Evolutionary conservation across 805 yeast species (phyloP).

Genomic region (Cyberlindnera americana): DNA sequence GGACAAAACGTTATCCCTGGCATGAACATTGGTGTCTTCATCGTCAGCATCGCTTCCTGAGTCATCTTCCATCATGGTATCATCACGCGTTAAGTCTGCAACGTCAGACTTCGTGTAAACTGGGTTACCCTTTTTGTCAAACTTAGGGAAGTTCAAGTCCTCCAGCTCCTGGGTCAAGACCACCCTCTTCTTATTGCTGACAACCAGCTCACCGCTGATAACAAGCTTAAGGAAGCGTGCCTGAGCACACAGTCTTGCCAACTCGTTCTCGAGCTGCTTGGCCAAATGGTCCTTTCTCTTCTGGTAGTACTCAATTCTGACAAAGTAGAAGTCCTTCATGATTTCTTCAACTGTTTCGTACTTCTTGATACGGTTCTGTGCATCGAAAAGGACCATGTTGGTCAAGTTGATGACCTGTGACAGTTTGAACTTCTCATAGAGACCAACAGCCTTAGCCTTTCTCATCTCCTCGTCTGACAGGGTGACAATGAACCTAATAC

Average conservation of each 20-base stretch:
- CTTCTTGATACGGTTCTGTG: constrained; percentile 79
- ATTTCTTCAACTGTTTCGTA: constrained; percentile 77
- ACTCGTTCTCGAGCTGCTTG: constrained; percentile 63
- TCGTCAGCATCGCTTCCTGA: constrained; percentile 38
- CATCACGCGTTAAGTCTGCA: constrained; percentile 33
- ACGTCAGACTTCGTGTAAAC: constrained; percentile 40
- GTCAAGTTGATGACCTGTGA: constrained; percentile 62
- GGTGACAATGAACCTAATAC: constrained; percentile 74
- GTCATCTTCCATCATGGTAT: constrained; percentile 35
- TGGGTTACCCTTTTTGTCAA: constrained; percentile 67
- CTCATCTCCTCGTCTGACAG: constrained; percentile 79
- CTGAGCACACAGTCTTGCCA: constrained; percentile 73
- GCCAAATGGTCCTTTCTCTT: constrained; percentile 81
- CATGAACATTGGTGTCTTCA: constrained; percentile 35
- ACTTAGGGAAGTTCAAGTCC: constrained; percentile 66
- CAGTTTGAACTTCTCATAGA: constrained; percentile 81
- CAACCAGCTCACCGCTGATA: constrained; percentile 64
- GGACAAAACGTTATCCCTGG: constrained; percentile 50
- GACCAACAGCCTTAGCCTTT: constrained; percentile 69
- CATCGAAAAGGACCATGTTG: constrained; percentile 96
- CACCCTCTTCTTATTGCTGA: constrained; percentile 71
- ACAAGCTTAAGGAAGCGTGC: constrained; percentile 91
- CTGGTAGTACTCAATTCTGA: constrained; percentile 87
- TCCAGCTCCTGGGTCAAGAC: constrained; percentile 61
- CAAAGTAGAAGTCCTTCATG: constrained; percentile 76